Evolutionary conservation across 2,329 filamentous ascomycete genomes (phyloP), one percentile per base, ranked within the genome.

Genomic region (Neofusicoccum umdonicola): DNA sequence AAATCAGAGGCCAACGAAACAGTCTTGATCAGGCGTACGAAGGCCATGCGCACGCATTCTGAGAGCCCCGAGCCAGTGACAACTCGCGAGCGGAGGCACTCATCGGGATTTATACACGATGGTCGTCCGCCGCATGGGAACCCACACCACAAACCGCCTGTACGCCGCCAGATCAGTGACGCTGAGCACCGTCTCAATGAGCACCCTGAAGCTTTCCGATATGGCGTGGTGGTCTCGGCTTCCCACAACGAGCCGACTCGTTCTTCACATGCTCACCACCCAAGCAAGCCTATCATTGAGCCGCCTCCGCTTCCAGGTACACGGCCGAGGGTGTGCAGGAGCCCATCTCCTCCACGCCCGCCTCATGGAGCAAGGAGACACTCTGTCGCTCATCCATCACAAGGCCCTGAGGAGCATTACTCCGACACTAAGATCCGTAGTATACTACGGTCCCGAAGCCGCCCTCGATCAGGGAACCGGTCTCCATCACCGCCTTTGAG

Each of bases 111-210:
- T 22, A n/a, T 15, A 11, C 13, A 61, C 11, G n/a, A 61, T n/a
- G 45, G 12, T 9, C n/a, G 11, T 27, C 56, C n/a, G 15, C 5
- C 56, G 19, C 42, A 13, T 47, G 42, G n/a, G 4, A 8, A 13
- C 17, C 8, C 35, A 31, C n/a, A 27, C 35, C 34, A 5, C 17
- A 42, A 51, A 9, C 60, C 45, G 1, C 7, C 22, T 19, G 31
- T 34, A 2, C n/a, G 37, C 34, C 60, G 35, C 2, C 63, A 58
- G 8, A 41, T 58, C 3, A 67, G 69, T 4, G 70, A 71, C 51
- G 71, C 70, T n/a, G 68, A 69, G 31, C 52, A 66, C 48, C 71
- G 70, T 37, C 65, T 75, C 8, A 67, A 65, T n/a, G 67, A 70
- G 8, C 73, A 75, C 52, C 70, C 72, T 35, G 65, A 67, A 17